Evolutionary conservation across 23 red algal species (phyloP).

Genomic region (Agarophyton chilense): DNA sequence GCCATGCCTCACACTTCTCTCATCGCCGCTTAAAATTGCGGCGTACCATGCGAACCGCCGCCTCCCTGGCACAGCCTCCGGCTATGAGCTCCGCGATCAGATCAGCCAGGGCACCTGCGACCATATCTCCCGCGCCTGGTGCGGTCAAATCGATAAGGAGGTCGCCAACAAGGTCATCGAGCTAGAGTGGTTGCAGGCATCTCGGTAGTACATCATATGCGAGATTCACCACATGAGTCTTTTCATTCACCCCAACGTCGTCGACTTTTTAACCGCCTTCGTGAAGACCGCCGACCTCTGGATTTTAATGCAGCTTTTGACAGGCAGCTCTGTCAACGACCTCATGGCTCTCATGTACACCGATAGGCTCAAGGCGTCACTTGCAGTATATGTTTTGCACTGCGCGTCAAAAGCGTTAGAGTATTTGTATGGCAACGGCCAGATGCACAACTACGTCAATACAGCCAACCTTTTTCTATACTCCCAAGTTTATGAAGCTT

Average conservation of each 20-base stretch:
- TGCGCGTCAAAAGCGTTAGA: slow-evolving; percentile 76
- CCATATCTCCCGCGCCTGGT: slow-evolving; percentile 81
- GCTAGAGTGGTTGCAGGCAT: slow-evolving; percentile 83
- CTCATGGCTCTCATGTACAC: slow-evolving; percentile 78
- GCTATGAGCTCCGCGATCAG: slow-evolving; percentile 89
- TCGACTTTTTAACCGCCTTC: slow-evolving; percentile 91
- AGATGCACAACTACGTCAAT: slow-evolving; percentile 96
- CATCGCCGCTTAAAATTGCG: slow-evolving; percentile 31
- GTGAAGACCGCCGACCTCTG: slow-evolving; percentile 83
- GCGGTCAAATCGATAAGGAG: slow-evolving; percentile 79
- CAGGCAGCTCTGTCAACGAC: slow-evolving; percentile 83
- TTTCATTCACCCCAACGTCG: slow-evolving; percentile 90
- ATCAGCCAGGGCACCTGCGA: slow-evolving; percentile 83
- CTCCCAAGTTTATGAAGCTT: no score
- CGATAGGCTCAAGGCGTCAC: no score
- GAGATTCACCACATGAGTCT: slow-evolving; percentile 98
- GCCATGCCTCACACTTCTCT: neutral
- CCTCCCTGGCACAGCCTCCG: slow-evolving; percentile 57
- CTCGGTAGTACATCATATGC: slow-evolving; percentile 83
- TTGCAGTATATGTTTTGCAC: no score
- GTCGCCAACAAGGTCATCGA: slow-evolving; percentile 93
- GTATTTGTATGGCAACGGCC: slow-evolving; percentile 90
- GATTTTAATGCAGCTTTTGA: slow-evolving; percentile 97
- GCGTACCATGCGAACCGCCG: slow-evolving; percentile 23
- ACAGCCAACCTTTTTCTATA: slow-evolving; percentile 88